These are phyloP conservation scores for Wallacemonas rigidus DNA, from an alignment of 208 protist species.

Conservation along the genomic window DNA sequence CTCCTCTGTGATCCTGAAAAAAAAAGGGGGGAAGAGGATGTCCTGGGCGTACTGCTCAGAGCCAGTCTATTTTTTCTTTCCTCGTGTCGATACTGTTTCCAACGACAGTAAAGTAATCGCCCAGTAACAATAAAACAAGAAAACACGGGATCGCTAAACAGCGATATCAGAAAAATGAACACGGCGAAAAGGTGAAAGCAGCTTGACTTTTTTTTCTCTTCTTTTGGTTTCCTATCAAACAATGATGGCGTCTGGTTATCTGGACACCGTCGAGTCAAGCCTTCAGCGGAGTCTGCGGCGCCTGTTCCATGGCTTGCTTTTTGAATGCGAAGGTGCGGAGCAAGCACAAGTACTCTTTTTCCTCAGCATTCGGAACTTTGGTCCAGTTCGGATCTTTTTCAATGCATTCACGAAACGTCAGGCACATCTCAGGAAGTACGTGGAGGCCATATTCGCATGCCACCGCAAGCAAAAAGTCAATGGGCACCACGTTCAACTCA, in stretches of 20 bases:
- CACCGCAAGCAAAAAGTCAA: constrained; percentile 82
- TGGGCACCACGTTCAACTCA: constrained; percentile 74
- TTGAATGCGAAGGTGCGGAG: constrained; percentile 78
- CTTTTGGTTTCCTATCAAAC: neutral
- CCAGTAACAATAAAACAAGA: constrained; percentile 14
- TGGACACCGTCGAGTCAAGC: neutral
- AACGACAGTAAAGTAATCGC: constrained; percentile 18
- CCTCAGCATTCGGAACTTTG: constrained; percentile 56
- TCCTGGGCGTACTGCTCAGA: neutral
- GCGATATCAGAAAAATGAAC: constrained; percentile 17
- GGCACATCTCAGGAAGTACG: constrained; percentile 67
- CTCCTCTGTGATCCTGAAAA: neutral
- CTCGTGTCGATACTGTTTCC: neutral
- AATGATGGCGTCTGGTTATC: neutral
- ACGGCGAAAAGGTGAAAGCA: constrained; percentile 22
- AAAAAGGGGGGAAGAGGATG: neutral
- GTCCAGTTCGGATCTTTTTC: constrained; percentile 81
- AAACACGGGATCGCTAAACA: constrained; percentile 18
- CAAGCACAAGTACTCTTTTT: constrained; percentile 79
- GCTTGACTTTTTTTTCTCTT: neutral
- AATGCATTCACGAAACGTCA: constrained; percentile 75
- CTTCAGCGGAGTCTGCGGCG: constrained; percentile 16
- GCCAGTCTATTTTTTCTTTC: neutral
- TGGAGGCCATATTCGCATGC: constrained; percentile 61
- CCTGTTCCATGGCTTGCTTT: constrained; percentile 61